A percentile compares a stretch with the other conserved stretches of the same genome.
These are phyloP conservation scores for Yarrowia porcina DNA, from an alignment of 805 yeast genomes.

Conservation along the genomic window DNA sequence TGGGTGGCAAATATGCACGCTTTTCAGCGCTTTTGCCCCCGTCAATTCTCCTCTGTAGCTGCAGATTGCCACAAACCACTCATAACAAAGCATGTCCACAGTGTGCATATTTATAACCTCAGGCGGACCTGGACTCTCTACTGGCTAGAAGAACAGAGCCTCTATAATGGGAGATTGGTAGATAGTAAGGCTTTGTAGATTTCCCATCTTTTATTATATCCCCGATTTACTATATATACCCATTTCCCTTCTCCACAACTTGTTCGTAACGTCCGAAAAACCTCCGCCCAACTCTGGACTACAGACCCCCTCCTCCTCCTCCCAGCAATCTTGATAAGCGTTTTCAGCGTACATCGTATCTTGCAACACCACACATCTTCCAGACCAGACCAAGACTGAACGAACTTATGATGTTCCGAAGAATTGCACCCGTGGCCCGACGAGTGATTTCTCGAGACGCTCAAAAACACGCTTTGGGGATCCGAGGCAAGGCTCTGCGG, in stretches of 20 bases:
- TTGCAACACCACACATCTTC: neutral
- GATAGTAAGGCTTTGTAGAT: neutral
- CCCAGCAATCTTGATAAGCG: constrained; percentile 21
- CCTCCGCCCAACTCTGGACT: neutral
- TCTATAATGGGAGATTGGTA: no score
- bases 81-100: neutral
- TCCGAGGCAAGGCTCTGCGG: constrained; percentile 19
- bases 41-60: neutral
- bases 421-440: constrained; percentile 19
- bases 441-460: constrained; percentile 14
- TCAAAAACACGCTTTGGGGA: neutral
- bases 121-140: constrained; percentile 2
- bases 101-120: neutral
- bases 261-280: neutral
- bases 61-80: constrained; percentile 11
- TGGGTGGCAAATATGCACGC: neutral
- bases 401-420: constrained; percentile 20
- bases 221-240: neutral
- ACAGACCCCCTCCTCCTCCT: neutral
- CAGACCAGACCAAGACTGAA: no score
- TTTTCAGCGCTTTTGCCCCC: neutral
- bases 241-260: no score
- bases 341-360: constrained; percentile 6
- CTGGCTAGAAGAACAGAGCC: no score
- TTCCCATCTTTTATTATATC: neutral